phyloP scores from a whole-genome alignment of 2,329 filamentous ascomycete genomes.

The Colletotrichum somersetense region DNA sequence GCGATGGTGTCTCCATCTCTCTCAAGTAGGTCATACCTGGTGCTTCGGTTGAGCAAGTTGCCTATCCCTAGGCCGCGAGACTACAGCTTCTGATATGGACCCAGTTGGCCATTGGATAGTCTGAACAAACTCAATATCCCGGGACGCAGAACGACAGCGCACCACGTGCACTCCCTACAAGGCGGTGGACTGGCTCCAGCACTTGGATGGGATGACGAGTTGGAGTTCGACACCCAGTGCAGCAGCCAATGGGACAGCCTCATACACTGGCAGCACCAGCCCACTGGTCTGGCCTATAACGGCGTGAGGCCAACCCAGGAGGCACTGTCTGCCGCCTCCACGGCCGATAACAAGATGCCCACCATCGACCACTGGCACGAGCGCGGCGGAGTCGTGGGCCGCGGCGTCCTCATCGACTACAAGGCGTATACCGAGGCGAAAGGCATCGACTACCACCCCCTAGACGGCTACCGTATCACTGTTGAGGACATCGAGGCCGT shows the following conservation, averaged over 20 bases:
- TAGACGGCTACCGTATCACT: conserved; percentile 66
- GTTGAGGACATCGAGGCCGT: conserved; percentile 68
- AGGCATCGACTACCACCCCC: conserved; percentile 63
- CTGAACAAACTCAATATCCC: conserved; percentile 52
- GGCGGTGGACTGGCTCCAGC: conserved; percentile 47
- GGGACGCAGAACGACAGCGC: conserved; percentile 51
- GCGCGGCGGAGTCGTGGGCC: conserved; percentile 64
- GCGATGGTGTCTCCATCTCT: conserved; percentile 63
- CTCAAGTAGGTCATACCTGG: conserved; percentile 57
- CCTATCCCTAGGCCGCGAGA: neutral
- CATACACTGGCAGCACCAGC: conserved; percentile 60
- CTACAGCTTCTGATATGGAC: neutral
- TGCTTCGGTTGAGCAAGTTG: neutral
- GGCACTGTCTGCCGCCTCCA: conserved; percentile 46
- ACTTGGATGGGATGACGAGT: conserved; percentile 61
- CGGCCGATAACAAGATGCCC: conserved; percentile 49
- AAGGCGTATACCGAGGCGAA: conserved; percentile 62
- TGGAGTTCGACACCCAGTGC: conserved; percentile 68
- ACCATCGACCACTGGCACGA: conserved; percentile 65
- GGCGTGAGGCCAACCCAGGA: conserved; percentile 56
- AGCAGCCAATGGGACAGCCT: conserved; percentile 70
- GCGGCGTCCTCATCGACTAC: conserved; percentile 70
- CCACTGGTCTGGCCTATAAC: conserved; percentile 63
- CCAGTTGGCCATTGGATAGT: conserved; percentile 59
- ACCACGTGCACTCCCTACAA: conserved; percentile 53